A percentile compares a stretch with the other conserved stretches of the same genome.
These are phyloP conservation scores for Quercus alba DNA, from an alignment of 306 rosid species.

Conservation along the genomic window DNA sequence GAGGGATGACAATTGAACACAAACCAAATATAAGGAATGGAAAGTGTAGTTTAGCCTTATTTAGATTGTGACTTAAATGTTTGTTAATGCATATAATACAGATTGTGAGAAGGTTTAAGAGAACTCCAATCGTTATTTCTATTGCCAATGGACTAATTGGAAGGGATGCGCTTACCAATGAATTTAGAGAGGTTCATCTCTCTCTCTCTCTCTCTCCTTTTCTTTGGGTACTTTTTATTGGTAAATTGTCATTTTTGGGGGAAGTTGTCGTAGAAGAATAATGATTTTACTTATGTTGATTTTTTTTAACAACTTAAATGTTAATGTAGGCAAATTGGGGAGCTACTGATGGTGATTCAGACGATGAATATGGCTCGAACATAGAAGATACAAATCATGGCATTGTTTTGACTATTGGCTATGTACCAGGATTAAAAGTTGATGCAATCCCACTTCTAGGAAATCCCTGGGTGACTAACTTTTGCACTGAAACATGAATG, in stretches of 20 bases:
- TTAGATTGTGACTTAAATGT: background rate
- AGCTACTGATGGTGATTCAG: slow-evolving; percentile 14
- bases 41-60: background rate
- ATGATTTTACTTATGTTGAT: no score
- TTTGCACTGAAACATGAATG: background rate
- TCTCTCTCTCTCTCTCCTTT: background rate
- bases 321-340: slow-evolving; percentile 39
- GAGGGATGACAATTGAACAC: no score
- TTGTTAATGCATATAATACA: background rate
- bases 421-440: slow-evolving; percentile 66
- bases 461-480: slow-evolving; percentile 27
- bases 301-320: background rate
- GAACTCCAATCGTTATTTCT: slow-evolving; percentile 30
- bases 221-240: background rate
- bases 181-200: slow-evolving; percentile 34
- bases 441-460: slow-evolving; percentile 51
- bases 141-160: slow-evolving; percentile 36
- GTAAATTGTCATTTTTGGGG: background rate
- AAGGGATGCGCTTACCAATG: slow-evolving; percentile 29
- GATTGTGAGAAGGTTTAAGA: slow-evolving; percentile 26
- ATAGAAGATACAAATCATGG: slow-evolving; percentile 36
- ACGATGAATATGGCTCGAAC: slow-evolving; percentile 11
- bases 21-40: no score
- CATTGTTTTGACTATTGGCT: slow-evolving; percentile 62
- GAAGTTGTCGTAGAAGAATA: no score